These are phyloP conservation scores for Ceratocystis huliohia DNA, from an alignment of 2,329 filamentous ascomycete species.

Conservation along the genomic window DNA sequence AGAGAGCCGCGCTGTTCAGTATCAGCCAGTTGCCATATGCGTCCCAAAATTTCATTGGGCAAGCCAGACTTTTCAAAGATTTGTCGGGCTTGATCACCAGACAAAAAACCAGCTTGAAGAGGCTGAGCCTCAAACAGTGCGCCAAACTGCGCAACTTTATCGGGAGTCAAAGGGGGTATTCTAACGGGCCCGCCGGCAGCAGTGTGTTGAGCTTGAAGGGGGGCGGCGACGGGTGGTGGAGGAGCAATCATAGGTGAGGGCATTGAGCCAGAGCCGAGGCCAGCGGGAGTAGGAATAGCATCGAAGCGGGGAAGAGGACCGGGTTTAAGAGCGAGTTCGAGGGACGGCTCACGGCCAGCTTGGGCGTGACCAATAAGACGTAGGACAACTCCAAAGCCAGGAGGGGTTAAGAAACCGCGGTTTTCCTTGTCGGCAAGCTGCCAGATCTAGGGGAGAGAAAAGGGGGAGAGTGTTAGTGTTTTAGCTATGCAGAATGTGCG, in stretches of 20 bases:
- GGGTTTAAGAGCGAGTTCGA: conserved; percentile 70
- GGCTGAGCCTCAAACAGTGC: conserved; percentile 83
- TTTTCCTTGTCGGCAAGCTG: conserved; percentile 97
- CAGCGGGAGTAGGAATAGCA: conserved; percentile 23
- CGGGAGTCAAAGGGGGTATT: conserved; percentile 75
- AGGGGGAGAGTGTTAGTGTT: conserved; percentile 1
- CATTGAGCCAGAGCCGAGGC: conserved; percentile 22
- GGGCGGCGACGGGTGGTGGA: conserved; percentile 35
- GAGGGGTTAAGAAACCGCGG: conserved; percentile 78
- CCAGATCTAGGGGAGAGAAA: conserved; percentile 60
- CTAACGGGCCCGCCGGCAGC: conserved; percentile 55
- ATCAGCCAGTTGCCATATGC: conserved; percentile 91
- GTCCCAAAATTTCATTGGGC: conserved; percentile 79
- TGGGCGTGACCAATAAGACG: conserved; percentile 94
- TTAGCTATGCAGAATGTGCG: background rate
- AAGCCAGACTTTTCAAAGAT: conserved; percentile 91
- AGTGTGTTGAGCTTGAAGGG: conserved; percentile 44
- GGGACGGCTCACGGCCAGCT: conserved; percentile 66
- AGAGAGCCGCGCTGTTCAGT: conserved; percentile 83
- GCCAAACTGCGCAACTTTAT: conserved; percentile 81
- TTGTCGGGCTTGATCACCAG: conserved; percentile 75
- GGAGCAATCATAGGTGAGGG: conserved; percentile 25
- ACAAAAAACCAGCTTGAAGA: conserved; percentile 61
- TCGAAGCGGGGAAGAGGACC: conserved; percentile 90
- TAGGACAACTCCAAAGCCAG: conserved; percentile 85